Conservation (phyloP, 345 rosid genomes). For the Populus tremula region DNA sequence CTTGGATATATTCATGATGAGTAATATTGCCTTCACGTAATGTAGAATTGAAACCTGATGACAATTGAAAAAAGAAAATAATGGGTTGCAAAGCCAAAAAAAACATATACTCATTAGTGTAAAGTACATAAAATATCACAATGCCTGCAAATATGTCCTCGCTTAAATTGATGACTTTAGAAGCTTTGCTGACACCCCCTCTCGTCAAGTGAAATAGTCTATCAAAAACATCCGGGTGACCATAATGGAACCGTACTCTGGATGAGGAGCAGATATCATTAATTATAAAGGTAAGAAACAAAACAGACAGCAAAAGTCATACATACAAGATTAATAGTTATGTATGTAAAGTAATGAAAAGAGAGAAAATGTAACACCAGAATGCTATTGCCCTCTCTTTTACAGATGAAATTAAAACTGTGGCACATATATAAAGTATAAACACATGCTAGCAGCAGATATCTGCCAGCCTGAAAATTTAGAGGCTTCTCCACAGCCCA, state of each 20-base stretch:
- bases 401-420: neutral
- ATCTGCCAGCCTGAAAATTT: neutral
- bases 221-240: conserved; percentile 98
- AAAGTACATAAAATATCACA: too few relatives aligned
- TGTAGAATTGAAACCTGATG: conserved; percentile 88
- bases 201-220: conserved; percentile 96
- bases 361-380: neutral
- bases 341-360: neutral
- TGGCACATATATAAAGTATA: neutral
- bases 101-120: neutral
- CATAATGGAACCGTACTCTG: conserved; percentile 99
- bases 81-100: neutral
- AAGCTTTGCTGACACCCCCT: conserved; percentile 98
- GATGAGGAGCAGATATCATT: conserved; percentile 2
- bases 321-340: neutral
- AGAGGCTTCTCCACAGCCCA: neutral
- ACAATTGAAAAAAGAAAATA: conserved; percentile 6
- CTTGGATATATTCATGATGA: conserved; percentile 99
- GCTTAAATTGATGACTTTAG: conserved; percentile 91
- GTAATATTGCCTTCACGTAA: conserved; percentile 99
- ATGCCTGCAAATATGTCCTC: conserved; percentile 96
- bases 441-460: neutral
- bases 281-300: neutral
- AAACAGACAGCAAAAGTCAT: neutral
- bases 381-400: neutral